A percentile compares a stretch with the other conserved stretches of the same genome.
These are phyloP conservation scores for Yamadazyma trypodendri DNA, from an alignment of 1,139 yeast species.

Conservation along the genomic window DNA sequence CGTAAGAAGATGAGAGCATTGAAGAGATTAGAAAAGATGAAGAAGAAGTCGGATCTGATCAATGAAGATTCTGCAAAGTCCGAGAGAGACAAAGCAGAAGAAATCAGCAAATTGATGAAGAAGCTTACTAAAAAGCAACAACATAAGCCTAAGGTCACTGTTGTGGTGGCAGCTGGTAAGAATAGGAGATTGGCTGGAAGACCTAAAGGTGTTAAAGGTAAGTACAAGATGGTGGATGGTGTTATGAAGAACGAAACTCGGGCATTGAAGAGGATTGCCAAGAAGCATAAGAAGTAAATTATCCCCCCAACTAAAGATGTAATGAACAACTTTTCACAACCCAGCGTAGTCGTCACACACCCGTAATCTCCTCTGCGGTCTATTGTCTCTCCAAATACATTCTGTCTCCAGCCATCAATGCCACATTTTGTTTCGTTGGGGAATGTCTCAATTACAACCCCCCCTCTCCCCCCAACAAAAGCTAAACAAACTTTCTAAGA, in stretches of 20 bases:
- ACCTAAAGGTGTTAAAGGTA: slow-evolving; percentile 96
- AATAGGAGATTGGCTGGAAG: slow-evolving; percentile 90
- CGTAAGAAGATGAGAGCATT: slow-evolving; percentile 95
- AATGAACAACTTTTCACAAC: not conserved
- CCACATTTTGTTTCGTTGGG: no score
- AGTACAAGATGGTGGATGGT: slow-evolving; percentile 99
- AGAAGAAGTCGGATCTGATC: slow-evolving; percentile 91
- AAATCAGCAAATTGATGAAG: slow-evolving; percentile 81
- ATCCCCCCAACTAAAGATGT: not conserved
- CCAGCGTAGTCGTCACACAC: no score
- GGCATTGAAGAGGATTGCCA: slow-evolving; percentile 85
- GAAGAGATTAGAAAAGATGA: slow-evolving; percentile 81
- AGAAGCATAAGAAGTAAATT: slow-evolving; percentile 52
- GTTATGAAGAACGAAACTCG: slow-evolving; percentile 95
- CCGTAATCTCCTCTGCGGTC: no score
- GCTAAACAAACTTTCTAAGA: no score
- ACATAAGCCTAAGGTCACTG: slow-evolving; percentile 77
- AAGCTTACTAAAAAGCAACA: slow-evolving; percentile 76
- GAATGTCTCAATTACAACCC: no score
- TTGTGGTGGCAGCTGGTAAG: slow-evolving; percentile 85
- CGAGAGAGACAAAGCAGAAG: slow-evolving; percentile 93
- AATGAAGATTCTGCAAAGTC: slow-evolving; percentile 85
- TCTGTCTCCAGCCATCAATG: no score
- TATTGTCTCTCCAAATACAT: no score
- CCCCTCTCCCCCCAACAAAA: no score